Evolutionary conservation across 1,139 yeast genomes (phyloP), one percentile per base, ranked within the genome.

Genomic region (Scheffersomyces parashehatae): DNA sequence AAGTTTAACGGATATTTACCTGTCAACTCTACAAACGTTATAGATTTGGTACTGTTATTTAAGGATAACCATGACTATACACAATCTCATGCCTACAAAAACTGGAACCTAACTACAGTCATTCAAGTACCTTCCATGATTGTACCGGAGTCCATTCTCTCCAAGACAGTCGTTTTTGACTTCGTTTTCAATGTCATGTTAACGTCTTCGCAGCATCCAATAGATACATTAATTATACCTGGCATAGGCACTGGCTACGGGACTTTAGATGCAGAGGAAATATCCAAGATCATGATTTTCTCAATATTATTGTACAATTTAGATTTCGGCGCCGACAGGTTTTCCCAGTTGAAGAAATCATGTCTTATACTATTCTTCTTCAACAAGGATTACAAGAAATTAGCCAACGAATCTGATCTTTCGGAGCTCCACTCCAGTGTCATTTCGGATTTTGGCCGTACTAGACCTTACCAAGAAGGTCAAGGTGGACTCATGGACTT

Each of bases 171-270:
- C 10, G 43, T 53, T 29, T 53, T 57, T 29, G 55, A 62, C 39
- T 46, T 53, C 28, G 39, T 58, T 29, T 64, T 68, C 68, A 61
- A 57, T 41, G 40, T 56, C 15, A 42, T 62, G 28, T 36, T 38
- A 34, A 43, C 44, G 7, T 40, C 39, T 3, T 32, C 42, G 20
- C 34, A 36, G 7, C 30, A 36, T 12, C 14, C 43, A 24, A 40
- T 48, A 28, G 41, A 39, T 5, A 53, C 53, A 28, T 35, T 60
- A 32, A 46, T 64, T n/a, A 42, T 64, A n/a, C 69, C 69, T 1
- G 68, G 65, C 1, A 47, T 64, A 6, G 69, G 67, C 2, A 57
- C 66, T 5, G 68, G 68, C 1, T 59, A 55, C 45, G 69, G 69
- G 4, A 48, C 50, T 5, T 39, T 62, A 9, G 54, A 53, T 31